Evolutionary conservation across 176 grass and related monocot genomes (phyloP).

Genomic region (Carex parvula): DNA sequence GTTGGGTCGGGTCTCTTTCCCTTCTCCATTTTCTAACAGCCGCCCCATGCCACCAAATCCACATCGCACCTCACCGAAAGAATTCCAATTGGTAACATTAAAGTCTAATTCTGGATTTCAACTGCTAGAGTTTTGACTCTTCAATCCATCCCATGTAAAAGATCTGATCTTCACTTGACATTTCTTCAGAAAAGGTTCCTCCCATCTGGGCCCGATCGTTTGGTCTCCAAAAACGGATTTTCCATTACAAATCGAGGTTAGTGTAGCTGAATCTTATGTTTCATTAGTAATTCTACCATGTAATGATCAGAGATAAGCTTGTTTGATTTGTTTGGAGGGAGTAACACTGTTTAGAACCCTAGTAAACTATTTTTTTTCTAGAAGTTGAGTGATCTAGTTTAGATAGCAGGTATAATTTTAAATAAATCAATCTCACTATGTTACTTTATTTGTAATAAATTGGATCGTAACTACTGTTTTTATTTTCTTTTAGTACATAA

Average conservation of each 20-base stretch:
- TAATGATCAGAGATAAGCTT: not conserved
- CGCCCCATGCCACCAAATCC: conserved; percentile 29
- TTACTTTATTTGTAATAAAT: not conserved
- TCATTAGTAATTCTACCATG: not conserved
- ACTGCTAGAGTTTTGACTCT: conserved; percentile 21
- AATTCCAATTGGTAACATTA: conserved; percentile 1
- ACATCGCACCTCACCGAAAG: conserved; percentile 28
- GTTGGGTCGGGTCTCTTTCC: conserved; percentile 17
- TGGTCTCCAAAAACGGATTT: not conserved
- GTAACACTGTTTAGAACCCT: not conserved
- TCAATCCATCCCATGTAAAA: conserved; percentile 18
- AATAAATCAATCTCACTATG: not conserved
- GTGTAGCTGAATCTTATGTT: conserved; percentile 14
- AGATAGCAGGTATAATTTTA: not conserved
- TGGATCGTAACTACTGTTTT: conserved; percentile 2
- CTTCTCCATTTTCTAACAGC: conserved; percentile 33
- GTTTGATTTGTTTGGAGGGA: not conserved
- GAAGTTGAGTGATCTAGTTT: not conserved
- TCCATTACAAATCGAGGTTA: not conserved
- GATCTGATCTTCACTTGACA: conserved; percentile 21
- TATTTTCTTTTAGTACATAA: not conserved
- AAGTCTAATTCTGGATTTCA: conserved; percentile 7
- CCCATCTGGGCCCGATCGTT: not conserved
- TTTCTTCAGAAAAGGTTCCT: not conserved
- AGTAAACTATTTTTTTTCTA: not conserved